phyloP scores from a whole-genome alignment of 805 yeast genomes.

The Candida tallmaniae region DNA sequence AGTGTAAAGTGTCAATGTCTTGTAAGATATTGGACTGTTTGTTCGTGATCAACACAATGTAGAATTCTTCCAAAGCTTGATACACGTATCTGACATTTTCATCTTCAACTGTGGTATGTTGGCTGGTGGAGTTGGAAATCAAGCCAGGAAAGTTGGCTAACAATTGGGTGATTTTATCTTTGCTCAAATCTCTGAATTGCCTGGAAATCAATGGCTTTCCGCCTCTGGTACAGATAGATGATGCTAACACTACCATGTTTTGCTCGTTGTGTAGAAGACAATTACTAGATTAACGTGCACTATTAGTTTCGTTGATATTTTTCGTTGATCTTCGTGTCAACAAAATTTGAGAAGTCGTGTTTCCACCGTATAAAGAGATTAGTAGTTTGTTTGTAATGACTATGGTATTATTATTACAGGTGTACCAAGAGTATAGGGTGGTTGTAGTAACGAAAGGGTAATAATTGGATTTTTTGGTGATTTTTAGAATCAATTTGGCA shows the following conservation, averaged over 20 bases:
- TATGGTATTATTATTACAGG: too few species aligned
- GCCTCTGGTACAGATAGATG: conserved; percentile 87
- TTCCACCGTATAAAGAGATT: too few species aligned
- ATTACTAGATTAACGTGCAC: too few species aligned
- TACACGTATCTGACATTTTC: conserved; percentile 89
- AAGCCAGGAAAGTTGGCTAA: conserved; percentile 82
- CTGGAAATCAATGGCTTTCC: conserved; percentile 92
- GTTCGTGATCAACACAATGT: conserved; percentile 86
- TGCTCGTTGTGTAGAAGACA: too few species aligned
- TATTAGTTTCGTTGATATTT: too few species aligned
- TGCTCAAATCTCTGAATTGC: conserved; percentile 81
- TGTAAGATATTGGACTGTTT: conserved; percentile 87
- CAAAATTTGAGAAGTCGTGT: conserved; percentile 2
- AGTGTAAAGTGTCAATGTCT: conserved; percentile 87
- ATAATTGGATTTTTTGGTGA: too few species aligned
- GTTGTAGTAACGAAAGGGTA: too few species aligned
- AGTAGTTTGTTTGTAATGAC: too few species aligned
- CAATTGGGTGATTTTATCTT: conserved; percentile 81
- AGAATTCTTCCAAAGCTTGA: conserved; percentile 92
- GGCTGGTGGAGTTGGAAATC: conserved; percentile 62
- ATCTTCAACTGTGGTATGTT: conserved; percentile 92
- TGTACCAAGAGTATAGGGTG: too few species aligned
- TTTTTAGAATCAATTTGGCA: too few species aligned
- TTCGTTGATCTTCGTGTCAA: conserved; percentile 8
- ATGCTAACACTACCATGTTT: conserved; percentile 78